Evolutionary conservation across 208 protist genomes (phyloP).

Genomic region (Endotrypanum monterogeii): DNA sequence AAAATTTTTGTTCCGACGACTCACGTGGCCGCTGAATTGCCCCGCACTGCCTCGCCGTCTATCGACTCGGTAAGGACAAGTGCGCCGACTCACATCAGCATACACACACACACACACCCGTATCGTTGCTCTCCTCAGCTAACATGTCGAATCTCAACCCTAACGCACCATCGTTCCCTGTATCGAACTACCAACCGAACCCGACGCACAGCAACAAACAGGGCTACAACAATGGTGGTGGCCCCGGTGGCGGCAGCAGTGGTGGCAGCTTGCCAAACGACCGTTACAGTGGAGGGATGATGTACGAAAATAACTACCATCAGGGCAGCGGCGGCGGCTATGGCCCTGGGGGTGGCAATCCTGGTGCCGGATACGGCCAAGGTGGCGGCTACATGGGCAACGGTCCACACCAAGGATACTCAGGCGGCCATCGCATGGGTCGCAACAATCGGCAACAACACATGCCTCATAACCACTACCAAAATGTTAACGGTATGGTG

Average conservation of each 20-base stretch:
- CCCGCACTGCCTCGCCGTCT: not conserved
- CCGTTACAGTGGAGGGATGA: conserved; percentile 12
- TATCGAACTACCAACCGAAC: conserved; percentile 10
- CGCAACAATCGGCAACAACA: conserved; percentile 10
- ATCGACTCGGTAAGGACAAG: not conserved
- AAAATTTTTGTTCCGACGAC: not conserved
- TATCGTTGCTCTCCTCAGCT: conserved; percentile 1
- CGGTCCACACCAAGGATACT: conserved; percentile 15
- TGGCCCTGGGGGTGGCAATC: conserved; percentile 11
- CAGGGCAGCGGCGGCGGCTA: conserved; percentile 18
- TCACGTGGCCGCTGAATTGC: too few relatives aligned
- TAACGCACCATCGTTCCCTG: conserved; percentile 26
- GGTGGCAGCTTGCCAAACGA: conserved; percentile 23
- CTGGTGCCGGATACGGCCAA: conserved; percentile 12
- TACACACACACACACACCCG: conserved; percentile 1
- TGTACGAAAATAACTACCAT: conserved; percentile 27
- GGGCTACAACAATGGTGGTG: conserved; percentile 18
- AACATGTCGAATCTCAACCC: conserved; percentile 35
- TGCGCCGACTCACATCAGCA: not conserved
- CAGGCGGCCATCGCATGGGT: conserved; percentile 11
- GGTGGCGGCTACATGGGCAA: conserved; percentile 23
- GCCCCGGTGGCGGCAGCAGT: conserved; percentile 5
- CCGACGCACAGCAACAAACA: conserved; percentile 12
- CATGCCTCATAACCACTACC: conserved; percentile 24
- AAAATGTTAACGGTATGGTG: conserved; percentile 25